A percentile compares a stretch with the other conserved stretches of the same genome.
Conservation (phyloP, 2,329 filamentous ascomycete genomes). For the Epichloe sp. region DNA sequence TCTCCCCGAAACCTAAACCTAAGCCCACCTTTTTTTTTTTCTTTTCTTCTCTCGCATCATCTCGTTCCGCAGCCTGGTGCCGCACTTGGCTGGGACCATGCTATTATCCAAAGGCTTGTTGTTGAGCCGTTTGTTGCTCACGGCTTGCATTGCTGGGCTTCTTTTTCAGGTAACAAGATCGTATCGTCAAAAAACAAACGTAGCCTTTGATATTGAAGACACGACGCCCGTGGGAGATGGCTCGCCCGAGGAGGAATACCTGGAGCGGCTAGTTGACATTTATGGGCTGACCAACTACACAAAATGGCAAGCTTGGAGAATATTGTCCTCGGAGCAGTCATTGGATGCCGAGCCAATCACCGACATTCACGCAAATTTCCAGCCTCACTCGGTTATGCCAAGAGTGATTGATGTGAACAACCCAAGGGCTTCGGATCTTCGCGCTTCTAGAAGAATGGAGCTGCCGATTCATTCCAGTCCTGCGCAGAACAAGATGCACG, state of each 20-base stretch:
- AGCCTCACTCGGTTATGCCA: conserved; percentile 12
- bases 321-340: conserved; percentile 17
- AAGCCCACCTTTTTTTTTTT: background rate
- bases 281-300: conserved; percentile 19
- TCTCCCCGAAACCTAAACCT: background rate
- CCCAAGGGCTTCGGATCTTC: conserved; percentile 14
- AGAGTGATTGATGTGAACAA: conserved; percentile 15
- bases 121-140: conserved; percentile 11
- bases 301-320: conserved; percentile 21
- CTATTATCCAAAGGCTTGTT: conserved; percentile 14
- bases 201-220: conserved; percentile 7
- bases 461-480: conserved; percentile 21
- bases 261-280: conserved; percentile 15
- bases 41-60: background rate
- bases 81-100: conserved; percentile 12
- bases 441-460: conserved; percentile 17
- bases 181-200: conserved; percentile 4
- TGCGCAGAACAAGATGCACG: conserved; percentile 21
- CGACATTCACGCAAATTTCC: conserved; percentile 18
- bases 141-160: conserved; percentile 14
- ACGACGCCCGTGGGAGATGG: conserved; percentile 7
- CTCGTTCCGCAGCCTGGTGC: conserved; percentile 4
- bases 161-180: conserved; percentile 12
- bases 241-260: conserved; percentile 20
- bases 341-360: conserved; percentile 16